Conservation (phyloP, 176 grass and related monocot genomes). For the Bolboschoenus planiculmis region DNA sequence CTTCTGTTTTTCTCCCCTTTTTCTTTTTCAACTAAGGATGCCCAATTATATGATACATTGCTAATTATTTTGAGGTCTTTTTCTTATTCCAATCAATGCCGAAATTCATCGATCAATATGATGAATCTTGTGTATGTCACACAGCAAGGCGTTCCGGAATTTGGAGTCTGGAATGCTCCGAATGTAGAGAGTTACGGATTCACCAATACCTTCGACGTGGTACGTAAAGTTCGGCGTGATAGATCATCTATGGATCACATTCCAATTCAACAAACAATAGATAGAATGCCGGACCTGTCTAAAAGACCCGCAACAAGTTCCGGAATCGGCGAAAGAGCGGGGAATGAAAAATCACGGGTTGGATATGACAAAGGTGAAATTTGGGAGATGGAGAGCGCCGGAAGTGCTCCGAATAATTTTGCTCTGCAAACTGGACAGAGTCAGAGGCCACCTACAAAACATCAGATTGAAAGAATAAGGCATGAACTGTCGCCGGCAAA, state of each 20-base stretch:
- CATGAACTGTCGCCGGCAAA: background rate
- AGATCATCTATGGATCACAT: slow-evolving; percentile 6
- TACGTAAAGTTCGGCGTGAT: background rate
- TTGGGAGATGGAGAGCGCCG: slow-evolving; percentile 10
- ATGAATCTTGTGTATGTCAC: background rate
- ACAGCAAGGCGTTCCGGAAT: slow-evolving; percentile 1
- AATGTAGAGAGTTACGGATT: background rate
- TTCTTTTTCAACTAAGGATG: no score
- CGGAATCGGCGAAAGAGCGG: background rate
- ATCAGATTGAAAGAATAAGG: background rate
- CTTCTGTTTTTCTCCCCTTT: no score
- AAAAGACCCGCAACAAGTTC: background rate
- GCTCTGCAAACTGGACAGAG: background rate
- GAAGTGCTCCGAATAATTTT: background rate
- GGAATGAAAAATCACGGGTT: background rate
- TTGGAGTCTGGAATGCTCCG: slow-evolving; percentile 6
- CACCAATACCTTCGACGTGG: background rate
- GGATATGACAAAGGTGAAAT: background rate
- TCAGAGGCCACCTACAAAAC: background rate
- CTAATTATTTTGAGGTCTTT: no score
- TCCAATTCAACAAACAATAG: background rate
- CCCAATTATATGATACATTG: no score
- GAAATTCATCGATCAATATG: background rate
- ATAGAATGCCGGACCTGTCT: background rate
- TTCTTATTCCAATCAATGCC: background rate